phyloP scores from a whole-genome alignment of 192 early-diverging fungal genomes.

The Spizellomyces sp. region DNA sequence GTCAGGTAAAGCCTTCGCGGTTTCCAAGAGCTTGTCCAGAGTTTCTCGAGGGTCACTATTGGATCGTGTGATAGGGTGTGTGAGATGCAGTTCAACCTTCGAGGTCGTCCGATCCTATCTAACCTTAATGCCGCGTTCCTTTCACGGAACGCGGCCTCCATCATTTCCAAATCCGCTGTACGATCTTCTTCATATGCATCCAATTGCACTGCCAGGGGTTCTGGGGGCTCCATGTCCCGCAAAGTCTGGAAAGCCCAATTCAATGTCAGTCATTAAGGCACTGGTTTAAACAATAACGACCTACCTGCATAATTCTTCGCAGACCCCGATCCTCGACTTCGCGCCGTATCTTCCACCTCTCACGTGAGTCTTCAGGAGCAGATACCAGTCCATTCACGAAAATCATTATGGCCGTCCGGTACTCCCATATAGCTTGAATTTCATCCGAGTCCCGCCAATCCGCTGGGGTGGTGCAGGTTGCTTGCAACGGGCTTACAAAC shows the following conservation, averaged over 20 bases:
- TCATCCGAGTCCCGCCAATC: slow-evolving; percentile 1
- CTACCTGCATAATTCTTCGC: slow-evolving; percentile 10
- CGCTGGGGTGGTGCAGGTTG: neutral
- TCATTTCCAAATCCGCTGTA: slow-evolving; percentile 33
- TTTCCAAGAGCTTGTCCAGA: slow-evolving; percentile 18
- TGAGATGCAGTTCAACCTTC: slow-evolving; percentile 1
- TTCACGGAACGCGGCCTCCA: slow-evolving; percentile 30
- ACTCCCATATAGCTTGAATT: slow-evolving; percentile 28
- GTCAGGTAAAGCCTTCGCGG: slow-evolving; percentile 25
- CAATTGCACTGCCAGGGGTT: slow-evolving; percentile 27
- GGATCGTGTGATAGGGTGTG: neutral
- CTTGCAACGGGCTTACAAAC: neutral
- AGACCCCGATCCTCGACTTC: slow-evolving; percentile 36
- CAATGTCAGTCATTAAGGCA: neutral
- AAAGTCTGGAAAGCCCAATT: neutral
- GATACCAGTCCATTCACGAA: slow-evolving; percentile 36
- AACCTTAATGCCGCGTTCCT: slow-evolving; percentile 15
- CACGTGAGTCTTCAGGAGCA: slow-evolving; percentile 28
- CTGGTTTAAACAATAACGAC: neutral
- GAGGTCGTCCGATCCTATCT: slow-evolving; percentile 1
- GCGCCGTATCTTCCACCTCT: slow-evolving; percentile 32
- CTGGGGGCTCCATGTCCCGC: slow-evolving; percentile 17
- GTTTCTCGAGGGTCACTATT: slow-evolving; percentile 31
- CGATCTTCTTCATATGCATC: slow-evolving; percentile 41
- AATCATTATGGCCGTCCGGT: slow-evolving; percentile 31